These are phyloP conservation scores for Aspergillus olivimuriae DNA, from an alignment of 495 filamentous ascomycete species.

Conservation along the genomic window DNA sequence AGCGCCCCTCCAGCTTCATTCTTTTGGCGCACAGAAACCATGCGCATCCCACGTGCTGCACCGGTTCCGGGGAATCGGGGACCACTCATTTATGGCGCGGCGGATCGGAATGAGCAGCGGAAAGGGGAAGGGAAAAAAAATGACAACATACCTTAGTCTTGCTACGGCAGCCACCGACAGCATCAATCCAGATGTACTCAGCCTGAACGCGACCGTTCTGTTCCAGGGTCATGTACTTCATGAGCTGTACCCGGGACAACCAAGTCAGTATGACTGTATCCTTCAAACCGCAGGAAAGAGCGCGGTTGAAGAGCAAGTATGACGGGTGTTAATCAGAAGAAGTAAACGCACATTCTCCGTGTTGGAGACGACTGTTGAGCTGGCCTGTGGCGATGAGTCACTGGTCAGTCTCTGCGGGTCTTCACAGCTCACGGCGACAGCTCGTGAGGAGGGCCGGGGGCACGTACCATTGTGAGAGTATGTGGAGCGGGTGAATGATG, in stretches of 20 bases:
- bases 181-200: slow-evolving; percentile 98
- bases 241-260: slow-evolving; percentile 55
- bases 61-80: too few relatives aligned
- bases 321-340: slow-evolving; percentile 18
- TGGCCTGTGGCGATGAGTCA: slow-evolving; percentile 30
- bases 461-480: slow-evolving; percentile 39
- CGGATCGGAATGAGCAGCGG: too few relatives aligned
- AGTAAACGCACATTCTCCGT: slow-evolving; percentile 57
- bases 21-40: too few relatives aligned
- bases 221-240: slow-evolving; percentile 86
- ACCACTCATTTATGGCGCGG: too few relatives aligned
- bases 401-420: slow-evolving; percentile 4
- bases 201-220: slow-evolving; percentile 81
- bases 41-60: too few relatives aligned
- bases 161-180: slow-evolving; percentile 67
- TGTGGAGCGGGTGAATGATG: slow-evolving; percentile 28
- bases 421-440: too few relatives aligned
- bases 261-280: slow-evolving; percentile 37
- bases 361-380: slow-evolving; percentile 57
- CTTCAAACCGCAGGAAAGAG: slow-evolving; percentile 19
- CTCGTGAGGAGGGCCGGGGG: neutral
- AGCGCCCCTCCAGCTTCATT: too few relatives aligned
- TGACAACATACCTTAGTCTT: slow-evolving; percentile 76
- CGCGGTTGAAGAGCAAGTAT: slow-evolving; percentile 31
- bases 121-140: too few relatives aligned